These are phyloP conservation scores for Pisolithus marmoratus DNA, from an alignment of 768 basidiomycete genomes.

Conservation along the genomic window DNA sequence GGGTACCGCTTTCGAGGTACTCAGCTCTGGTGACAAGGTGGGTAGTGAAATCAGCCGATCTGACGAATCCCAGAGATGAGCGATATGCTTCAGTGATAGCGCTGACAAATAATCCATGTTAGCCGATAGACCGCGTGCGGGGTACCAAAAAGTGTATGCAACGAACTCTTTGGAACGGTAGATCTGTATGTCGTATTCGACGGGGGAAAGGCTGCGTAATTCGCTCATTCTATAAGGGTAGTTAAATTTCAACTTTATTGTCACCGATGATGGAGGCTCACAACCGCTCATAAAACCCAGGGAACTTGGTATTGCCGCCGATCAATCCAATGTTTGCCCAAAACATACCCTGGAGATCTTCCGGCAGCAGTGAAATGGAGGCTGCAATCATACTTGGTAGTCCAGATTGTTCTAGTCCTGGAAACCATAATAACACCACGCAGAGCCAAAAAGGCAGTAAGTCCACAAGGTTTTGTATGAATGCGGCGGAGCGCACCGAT, in stretches of 20 bases:
- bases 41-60: conserved; percentile 42
- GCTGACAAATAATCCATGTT: conserved; percentile 31
- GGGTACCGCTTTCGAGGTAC: conserved; percentile 79
- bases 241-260: conserved; percentile 11
- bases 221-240: conserved; percentile 54
- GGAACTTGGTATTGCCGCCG: conserved; percentile 76
- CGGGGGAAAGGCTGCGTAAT: conserved; percentile 75
- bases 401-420: conserved; percentile 79
- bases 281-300: conserved; percentile 73
- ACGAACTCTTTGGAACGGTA: conserved; percentile 72
- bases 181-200: conserved; percentile 68
- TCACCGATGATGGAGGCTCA: conserved; percentile 35
- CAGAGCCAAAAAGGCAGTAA: conserved; percentile 1
- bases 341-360: conserved; percentile 86
- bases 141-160: conserved; percentile 5
- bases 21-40: conserved; percentile 70
- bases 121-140: conserved; percentile 10
- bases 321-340: conserved; percentile 92
- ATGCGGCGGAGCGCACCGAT: conserved; percentile 54
- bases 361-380: conserved; percentile 70
- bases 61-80: conserved; percentile 55
- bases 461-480: conserved; percentile 6
- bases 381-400: conserved; percentile 69
- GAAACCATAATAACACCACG: conserved; percentile 2
- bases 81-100: conserved; percentile 63